Percentiles rank a stretch among this genome's conserved stretches.
These are phyloP conservation scores for Carex littledalei DNA, from an alignment of 176 grass and related monocot species.

Conservation along the genomic window DNA sequence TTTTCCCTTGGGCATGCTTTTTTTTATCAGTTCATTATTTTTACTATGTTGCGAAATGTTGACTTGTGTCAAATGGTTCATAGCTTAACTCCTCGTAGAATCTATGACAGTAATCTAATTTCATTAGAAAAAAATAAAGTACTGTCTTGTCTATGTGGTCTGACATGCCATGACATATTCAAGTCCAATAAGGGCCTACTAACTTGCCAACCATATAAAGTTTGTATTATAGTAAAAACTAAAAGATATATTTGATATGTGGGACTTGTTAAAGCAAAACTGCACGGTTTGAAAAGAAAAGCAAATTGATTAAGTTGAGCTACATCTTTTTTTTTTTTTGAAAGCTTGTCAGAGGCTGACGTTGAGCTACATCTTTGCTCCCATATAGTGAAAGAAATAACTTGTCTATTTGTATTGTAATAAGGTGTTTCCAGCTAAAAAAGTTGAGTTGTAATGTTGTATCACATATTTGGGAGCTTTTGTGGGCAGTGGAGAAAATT, in stretches of 20 bases:
- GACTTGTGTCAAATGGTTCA: not conserved
- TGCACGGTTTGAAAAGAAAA: too few species aligned
- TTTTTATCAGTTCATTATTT: not conserved
- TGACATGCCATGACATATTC: not conserved
- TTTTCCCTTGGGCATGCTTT: not conserved
- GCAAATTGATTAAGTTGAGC: too few species aligned
- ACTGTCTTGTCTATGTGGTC: not conserved
- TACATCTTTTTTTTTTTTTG: too few species aligned
- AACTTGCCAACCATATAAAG: not conserved
- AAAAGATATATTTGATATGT: too few species aligned
- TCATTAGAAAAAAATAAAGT: not conserved
- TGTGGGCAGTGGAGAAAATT: not conserved
- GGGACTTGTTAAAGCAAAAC: too few species aligned
- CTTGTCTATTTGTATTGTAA: not conserved
- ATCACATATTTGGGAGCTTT: not conserved
- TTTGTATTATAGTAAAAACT: not conserved
- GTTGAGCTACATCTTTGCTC: too few species aligned
- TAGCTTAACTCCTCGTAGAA: not conserved
- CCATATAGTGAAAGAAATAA: too few species aligned
- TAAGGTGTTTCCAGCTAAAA: not conserved
- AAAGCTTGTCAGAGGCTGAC: too few species aligned
- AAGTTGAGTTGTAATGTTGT: not conserved
- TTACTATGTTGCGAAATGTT: not conserved
- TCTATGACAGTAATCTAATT: not conserved
- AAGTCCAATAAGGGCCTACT: not conserved